These are phyloP conservation scores for Bipolaris cookei DNA, from an alignment of 2,329 filamentous ascomycete genomes.

Conservation along the genomic window DNA sequence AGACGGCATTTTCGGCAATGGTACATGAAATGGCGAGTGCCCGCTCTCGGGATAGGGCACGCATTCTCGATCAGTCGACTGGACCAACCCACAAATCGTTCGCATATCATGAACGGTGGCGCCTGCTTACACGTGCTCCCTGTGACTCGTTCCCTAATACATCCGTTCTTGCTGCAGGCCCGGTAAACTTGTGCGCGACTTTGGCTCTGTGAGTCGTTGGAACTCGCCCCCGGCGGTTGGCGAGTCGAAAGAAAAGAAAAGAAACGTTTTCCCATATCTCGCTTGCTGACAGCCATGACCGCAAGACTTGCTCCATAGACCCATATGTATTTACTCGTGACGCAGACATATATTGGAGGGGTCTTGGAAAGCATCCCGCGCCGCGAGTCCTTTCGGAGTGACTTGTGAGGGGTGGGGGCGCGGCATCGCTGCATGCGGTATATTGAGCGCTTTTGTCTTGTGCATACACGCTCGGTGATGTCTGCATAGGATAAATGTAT, in stretches of 20 bases:
- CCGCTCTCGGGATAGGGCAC: neutral
- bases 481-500: conserved; percentile 1
- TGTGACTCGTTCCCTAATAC: neutral
- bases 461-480: conserved; percentile 7
- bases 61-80: neutral
- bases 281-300: neutral
- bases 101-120: conserved; percentile 16
- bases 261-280: neutral
- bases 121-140: conserved; percentile 5
- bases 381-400: neutral
- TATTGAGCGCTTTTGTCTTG: conserved; percentile 8
- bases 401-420: conserved; percentile 5
- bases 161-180: neutral
- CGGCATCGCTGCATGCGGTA: conserved; percentile 4
- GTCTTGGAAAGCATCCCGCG: conserved; percentile 6
- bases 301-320: neutral
- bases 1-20: conserved; percentile 7
- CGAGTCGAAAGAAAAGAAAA: neutral
- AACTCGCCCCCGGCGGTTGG: neutral
- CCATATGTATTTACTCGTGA: conserved; percentile 1
- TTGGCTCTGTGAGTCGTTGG: neutral
- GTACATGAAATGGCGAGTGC: too few relatives aligned
- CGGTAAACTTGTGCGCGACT: neutral
- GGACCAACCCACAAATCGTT: conserved; percentile 8
- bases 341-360: conserved; percentile 2